Base-by-base conservation (phyloP, 2,329 filamentous ascomycete genomes). In the Colletotrichum tropicicola region DNA sequence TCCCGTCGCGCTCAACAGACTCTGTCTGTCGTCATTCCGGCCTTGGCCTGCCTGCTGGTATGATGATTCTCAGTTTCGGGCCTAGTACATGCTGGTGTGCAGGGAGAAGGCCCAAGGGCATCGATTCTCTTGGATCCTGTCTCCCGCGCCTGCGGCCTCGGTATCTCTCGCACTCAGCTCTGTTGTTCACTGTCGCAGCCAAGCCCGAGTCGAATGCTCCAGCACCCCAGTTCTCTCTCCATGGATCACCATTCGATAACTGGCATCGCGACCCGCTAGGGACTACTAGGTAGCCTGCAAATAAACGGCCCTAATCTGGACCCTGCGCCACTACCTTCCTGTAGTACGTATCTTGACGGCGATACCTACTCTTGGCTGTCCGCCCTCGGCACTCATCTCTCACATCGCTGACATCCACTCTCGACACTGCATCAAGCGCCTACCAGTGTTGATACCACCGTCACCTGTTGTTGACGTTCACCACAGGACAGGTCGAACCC, bases 221-320 rank as follows among this genome's bases (percentile, higher is more conserved):
- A 55, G 25, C 30, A 52, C 23, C 49, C 44, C 57, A 35, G 39
- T 35, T 55, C 9, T n/a, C n/a, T 60, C 39, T 64, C 21, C 17
- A 25, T 45, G 44, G 32, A 51, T 62, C 62, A 17, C 49, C 35
- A 61, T 55, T 62, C n/a, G 35, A 54, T 27, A 44, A 43, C 37
- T 21, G 25, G 19, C 52, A 54, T 54, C 56, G 23, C 27, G 13
- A 44, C 48, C 30, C 25, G 35, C 56, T n/a, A 54, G 32, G 57
- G 61, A 32, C 13, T 65, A 48, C 57, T 48, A 48, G 56, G n/a
- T n/a, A n/a, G 17, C 28, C 23, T 27, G 21, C 28, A 35, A 51
- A 61, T 49, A 61, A 56, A 65, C 62, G 57, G 62, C 49, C 57
- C 62, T 61, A 65, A 61, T 61, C 35, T 61, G 57, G 58, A 65